phyloP scores from a whole-genome alignment of 441 rosid species.

The Jatropha multifida region DNA sequence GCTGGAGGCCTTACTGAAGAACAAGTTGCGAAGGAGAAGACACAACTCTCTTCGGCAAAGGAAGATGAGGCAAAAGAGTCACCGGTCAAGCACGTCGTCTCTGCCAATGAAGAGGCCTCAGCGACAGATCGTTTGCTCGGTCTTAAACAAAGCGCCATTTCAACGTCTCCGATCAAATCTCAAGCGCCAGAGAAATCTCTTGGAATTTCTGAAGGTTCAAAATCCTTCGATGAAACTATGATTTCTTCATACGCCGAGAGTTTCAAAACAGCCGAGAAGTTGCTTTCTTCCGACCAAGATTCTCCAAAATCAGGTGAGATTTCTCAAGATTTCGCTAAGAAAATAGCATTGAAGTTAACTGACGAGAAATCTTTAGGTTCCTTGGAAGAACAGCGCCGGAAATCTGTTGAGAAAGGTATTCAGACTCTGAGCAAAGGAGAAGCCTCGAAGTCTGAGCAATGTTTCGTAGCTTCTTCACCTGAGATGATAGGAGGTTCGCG shows the following conservation, averaged over 20 bases:
- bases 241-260: not conserved
- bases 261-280: not conserved
- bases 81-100: not conserved
- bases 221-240: not conserved
- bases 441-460: constrained; percentile 14
- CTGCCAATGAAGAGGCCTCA: not conserved
- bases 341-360: not conserved
- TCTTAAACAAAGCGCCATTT: not conserved
- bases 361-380: not conserved
- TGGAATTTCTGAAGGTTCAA: constrained; percentile 1
- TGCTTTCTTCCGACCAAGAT: not conserved
- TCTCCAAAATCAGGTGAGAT: not conserved
- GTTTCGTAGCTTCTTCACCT: not conserved
- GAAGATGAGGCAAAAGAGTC: not conserved
- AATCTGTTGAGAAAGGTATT: not conserved
- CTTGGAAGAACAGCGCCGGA: constrained; percentile 10
- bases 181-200: not conserved
- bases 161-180: not conserved
- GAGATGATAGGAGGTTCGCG: not conserved
- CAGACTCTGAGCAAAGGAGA: constrained; percentile 12
- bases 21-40: not conserved
- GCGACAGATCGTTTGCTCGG: not conserved
- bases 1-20: not conserved
- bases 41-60: not conserved
- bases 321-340: constrained; percentile 13